Percentiles rank a stretch among this genome's conserved stretches.
Conservation (phyloP, 345 rosid species). For the Populus davidiana region DNA sequence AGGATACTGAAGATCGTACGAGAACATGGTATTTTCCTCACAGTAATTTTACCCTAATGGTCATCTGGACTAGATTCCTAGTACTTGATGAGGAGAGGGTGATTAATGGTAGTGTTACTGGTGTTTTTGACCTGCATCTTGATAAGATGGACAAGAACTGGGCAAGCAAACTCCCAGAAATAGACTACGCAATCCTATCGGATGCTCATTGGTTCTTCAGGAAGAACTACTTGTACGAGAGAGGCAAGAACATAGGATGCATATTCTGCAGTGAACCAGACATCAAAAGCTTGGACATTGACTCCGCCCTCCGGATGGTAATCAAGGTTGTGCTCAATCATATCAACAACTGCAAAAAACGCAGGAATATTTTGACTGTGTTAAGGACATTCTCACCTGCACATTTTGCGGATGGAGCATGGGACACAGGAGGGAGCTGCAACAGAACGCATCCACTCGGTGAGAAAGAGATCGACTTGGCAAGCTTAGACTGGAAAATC, state of each 20-base stretch:
- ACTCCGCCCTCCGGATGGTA: slow-evolving; percentile 46
- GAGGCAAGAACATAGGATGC: slow-evolving; percentile 46
- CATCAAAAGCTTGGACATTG: slow-evolving; percentile 35
- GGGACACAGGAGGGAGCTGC: slow-evolving; percentile 79
- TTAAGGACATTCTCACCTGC: slow-evolving; percentile 81
- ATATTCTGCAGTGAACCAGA: slow-evolving; percentile 55
- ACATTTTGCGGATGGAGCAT: slow-evolving; percentile 75
- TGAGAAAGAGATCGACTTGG: slow-evolving; percentile 22
- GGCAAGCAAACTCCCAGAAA: slow-evolving; percentile 35
- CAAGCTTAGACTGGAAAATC: slow-evolving; percentile 41
- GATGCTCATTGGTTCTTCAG: slow-evolving; percentile 82
- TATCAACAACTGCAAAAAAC: slow-evolving; percentile 35
- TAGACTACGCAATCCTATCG: slow-evolving; percentile 61
- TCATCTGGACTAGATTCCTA: slow-evolving; percentile 62
- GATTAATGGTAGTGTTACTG: slow-evolving; percentile 45
- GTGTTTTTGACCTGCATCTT: slow-evolving; percentile 44
- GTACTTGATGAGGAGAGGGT: slow-evolving; percentile 48
- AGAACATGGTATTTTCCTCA: slow-evolving; percentile 62
- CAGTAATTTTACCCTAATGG: slow-evolving; percentile 63
- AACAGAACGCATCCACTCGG: slow-evolving; percentile 49
- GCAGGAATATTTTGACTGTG: slow-evolving; percentile 39
- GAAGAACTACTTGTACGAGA: slow-evolving; percentile 45
- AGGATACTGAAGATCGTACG: slow-evolving; percentile 56
- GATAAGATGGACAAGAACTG: slow-evolving; percentile 47
- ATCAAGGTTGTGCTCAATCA: slow-evolving; percentile 42